A percentile compares a stretch with the other conserved stretches of the same genome.
phyloP scores from a whole-genome alignment of 495 filamentous ascomycete genomes.

The Massariosphaeria phaeospora region DNA sequence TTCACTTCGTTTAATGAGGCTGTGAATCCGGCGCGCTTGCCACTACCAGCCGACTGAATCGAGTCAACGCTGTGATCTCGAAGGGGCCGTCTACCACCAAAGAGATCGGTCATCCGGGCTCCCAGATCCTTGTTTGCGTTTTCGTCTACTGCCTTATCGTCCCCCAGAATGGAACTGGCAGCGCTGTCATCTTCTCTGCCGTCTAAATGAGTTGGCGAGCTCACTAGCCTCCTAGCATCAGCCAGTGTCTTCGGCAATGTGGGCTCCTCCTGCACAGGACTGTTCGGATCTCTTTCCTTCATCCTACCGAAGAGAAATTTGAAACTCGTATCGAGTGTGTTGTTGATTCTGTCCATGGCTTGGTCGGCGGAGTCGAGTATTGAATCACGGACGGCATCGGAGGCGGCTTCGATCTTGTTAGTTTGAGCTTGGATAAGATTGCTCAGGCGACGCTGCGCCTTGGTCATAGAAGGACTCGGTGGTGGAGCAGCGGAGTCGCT shows the following conservation, averaged over 20 bases:
- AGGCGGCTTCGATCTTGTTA: constrained; percentile 71
- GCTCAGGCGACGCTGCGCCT: constrained; percentile 60
- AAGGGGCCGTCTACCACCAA: constrained; percentile 54
- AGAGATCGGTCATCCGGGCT: constrained; percentile 57
- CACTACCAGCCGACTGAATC: constrained; percentile 53
- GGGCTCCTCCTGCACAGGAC: constrained; percentile 47
- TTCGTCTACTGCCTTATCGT: constrained; percentile 21
- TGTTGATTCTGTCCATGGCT: constrained; percentile 81
- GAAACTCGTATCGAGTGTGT: constrained; percentile 81
- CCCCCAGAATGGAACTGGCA: constrained; percentile 39
- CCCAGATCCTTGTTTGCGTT: constrained; percentile 43
- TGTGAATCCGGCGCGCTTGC: constrained; percentile 47
- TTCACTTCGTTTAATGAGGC: constrained; percentile 26
- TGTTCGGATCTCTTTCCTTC: constrained; percentile 53
- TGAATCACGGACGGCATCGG: constrained; percentile 69
- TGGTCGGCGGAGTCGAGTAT: constrained; percentile 85
- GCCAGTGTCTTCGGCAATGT: constrained; percentile 81
- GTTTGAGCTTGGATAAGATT: constrained; percentile 79
- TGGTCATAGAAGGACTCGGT: constrained; percentile 45
- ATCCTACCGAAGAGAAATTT: constrained; percentile 90
- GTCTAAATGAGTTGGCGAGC: constrained; percentile 53
- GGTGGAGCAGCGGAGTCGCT: constrained; percentile 37
- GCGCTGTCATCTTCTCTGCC: constrained; percentile 46
- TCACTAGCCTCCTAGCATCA: constrained; percentile 82
- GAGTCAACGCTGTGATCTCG: constrained; percentile 78